Conservation (phyloP, 2,329 filamentous ascomycete species). For the Neocucurbitaria cava region DNA sequence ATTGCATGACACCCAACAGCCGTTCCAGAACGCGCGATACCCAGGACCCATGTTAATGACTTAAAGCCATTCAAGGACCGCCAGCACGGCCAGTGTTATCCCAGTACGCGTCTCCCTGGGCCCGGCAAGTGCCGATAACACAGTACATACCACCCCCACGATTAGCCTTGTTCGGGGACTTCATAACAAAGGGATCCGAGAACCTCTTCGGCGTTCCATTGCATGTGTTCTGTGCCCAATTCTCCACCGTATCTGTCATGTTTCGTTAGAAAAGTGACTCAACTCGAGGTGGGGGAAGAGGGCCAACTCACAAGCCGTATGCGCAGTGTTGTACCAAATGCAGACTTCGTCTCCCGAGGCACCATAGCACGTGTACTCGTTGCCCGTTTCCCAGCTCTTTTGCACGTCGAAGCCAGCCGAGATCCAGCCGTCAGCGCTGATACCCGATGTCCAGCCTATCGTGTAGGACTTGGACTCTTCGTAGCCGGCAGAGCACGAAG, state of each 20-base stretch:
- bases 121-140: too few relatives aligned
- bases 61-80: too few relatives aligned
- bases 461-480: conserved; percentile 3
- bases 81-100: too few relatives aligned
- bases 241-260: too few relatives aligned
- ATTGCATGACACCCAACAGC: too few relatives aligned
- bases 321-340: conserved; percentile 7
- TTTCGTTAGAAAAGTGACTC: too few relatives aligned
- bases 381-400: not conserved
- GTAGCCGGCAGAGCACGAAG: conserved; percentile 2
- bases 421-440: not conserved
- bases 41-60: too few relatives aligned
- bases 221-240: not conserved
- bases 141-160: not conserved
- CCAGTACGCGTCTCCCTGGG: too few relatives aligned
- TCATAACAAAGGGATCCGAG: not conserved
- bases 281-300: not conserved
- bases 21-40: too few relatives aligned
- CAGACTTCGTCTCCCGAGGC: conserved; percentile 1
- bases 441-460: not conserved
- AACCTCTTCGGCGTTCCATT: not conserved
- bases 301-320: conserved; percentile 3
- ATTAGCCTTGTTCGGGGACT: too few relatives aligned
- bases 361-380: conserved; percentile 5
- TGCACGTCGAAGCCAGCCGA: not conserved